Evolutionary conservation across 176 grass and related monocot species (phyloP), one percentile per base, ranked within the genome.

Genomic region (Eremochloa ophiuroides): DNA sequence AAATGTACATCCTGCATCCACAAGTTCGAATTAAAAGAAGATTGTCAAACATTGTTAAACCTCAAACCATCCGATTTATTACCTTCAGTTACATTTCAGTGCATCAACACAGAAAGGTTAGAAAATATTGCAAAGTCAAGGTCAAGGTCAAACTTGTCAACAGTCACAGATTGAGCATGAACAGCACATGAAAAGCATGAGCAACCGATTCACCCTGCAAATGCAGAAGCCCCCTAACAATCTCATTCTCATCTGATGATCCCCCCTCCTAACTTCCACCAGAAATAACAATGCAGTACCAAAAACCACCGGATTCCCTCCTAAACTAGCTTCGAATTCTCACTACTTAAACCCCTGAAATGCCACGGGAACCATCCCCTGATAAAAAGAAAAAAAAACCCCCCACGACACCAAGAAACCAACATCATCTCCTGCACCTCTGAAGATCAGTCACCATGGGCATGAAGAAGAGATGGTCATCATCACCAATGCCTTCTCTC

Each of bases 201-300:
- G 27, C 64, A 72, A 42, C 73, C 33, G 44, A 77, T 34, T 48
- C 26, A n/a, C 10, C 39, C 47, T 27, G 66, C 66, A 65, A 29
- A 35, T 58, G 55, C 12, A 26, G 20, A 25, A 62, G n/a, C n/a
- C 23, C 64, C 72, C n/a, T 13, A 46, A 46, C 62, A 30, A 40
- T 22, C 53, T 70, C 22, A 50, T 35, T 42, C 2, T 71, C 40
- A 46, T 46, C 23, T 53, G n/a, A 35, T 27, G 33, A n/a, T n/a
- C n/a, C n/a, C 0, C 46, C 20, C 9, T 85, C 78, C 87, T 85
- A 89, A 82, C 66, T 62, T 60, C 43, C 34, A 89, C 51, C 87
- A 31, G 10, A 29, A 33, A 35, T 23, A 20, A 25, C 33, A 27
- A 53, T 6, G 12, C 59, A 30, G 6, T 6, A 80, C 14, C 43